Evolutionary conservation across 2,329 filamentous ascomycete genomes (phyloP), one percentile per base, ranked within the genome.

Genomic region (Diaporthe australafricana): DNA sequence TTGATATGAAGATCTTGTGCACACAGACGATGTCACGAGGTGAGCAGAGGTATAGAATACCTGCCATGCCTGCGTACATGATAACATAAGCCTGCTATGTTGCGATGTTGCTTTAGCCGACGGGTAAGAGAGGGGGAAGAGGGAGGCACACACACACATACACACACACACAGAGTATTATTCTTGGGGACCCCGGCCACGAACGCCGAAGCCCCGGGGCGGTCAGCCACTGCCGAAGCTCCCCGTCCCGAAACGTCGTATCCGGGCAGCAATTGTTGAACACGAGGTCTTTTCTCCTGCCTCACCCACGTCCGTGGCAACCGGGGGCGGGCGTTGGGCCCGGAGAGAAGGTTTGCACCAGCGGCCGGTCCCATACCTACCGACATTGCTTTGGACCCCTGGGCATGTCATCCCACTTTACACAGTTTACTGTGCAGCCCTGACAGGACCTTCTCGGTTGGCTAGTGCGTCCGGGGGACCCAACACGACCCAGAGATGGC

Each of bases 341-440:
- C 67, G 53, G 67, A 60, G 53, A 63, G 60, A 65, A 65, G 60
- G 45, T 65, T 65, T 65, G 45, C 60, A 30, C 60, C 60, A 65
- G 60, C 42, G 60, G 60, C 42, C 60, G 60, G 45, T 48, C 22
- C 60, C 60, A 65, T 63, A 48, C 17, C 42, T 65, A 65, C 60
- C 42, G 42, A 48, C 60, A 42, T 65, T 48, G 42, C 42, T 65
- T 35, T 12, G 25, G 35, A 50, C 17, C 27, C 40, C 50, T 57
- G 52, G 27, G 52, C 42, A 7, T 60, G 32, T 30, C 40, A 69
- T 69, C 25, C 66, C 30, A 48, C 66, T 38, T 55, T 69, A 38
- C 66, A 42, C 53, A 56, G 22, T 48, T 45, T 22, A 50, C 60
- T 27, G 45, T 14, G n/a, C 55, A 60, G 45, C 30, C 30, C 30